Evolutionary conservation across 257 asterid species (phyloP).

Genomic region (Plantago elongata): DNA sequence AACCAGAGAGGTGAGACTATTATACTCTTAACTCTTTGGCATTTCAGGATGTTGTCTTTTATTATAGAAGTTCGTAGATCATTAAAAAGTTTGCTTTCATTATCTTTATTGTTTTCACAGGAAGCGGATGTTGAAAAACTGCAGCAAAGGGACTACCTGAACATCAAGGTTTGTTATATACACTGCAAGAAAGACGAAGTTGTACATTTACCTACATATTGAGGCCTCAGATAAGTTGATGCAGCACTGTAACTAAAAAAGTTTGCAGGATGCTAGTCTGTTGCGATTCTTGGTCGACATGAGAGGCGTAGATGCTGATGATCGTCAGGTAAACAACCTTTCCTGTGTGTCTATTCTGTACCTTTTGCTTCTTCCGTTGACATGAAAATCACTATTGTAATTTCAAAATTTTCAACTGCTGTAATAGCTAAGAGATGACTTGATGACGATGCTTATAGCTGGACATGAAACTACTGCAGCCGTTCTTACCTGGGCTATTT

Average conservation of each 20-base stretch:
- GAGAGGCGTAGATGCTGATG: constrained; percentile 98
- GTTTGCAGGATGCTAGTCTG: constrained; percentile 98
- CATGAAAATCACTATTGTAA: constrained; percentile 7
- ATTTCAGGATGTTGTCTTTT: too few species aligned
- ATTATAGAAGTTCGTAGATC: constrained; percentile 1
- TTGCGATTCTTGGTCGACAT: constrained; percentile 94
- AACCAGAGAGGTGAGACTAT: constrained; percentile 72
- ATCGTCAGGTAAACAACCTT: constrained; percentile 66
- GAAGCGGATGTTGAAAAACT: constrained; percentile 94
- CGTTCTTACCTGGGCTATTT: constrained; percentile 94
- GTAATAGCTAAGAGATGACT: constrained; percentile 87
- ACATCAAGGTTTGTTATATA: constrained; percentile 59
- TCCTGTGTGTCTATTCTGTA: constrained; percentile 12
- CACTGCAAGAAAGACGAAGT: constrained; percentile 11
- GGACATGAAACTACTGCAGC: constrained; percentile 99
- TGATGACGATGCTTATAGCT: constrained; percentile 98
- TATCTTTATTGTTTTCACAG: constrained; percentile 33
- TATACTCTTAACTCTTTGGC: neutral
- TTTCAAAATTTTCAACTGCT: neutral
- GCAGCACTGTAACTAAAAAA: constrained; percentile 38
- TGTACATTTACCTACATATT: constrained; percentile 11
- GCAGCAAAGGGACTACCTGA: constrained; percentile 89
- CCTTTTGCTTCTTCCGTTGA: constrained; percentile 2
- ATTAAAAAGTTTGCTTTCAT: constrained; percentile 9
- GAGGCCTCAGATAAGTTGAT: constrained; percentile 28